Conservation (phyloP, 1,284 basidiomycete genomes). For the Naganishia sp. region DNA sequence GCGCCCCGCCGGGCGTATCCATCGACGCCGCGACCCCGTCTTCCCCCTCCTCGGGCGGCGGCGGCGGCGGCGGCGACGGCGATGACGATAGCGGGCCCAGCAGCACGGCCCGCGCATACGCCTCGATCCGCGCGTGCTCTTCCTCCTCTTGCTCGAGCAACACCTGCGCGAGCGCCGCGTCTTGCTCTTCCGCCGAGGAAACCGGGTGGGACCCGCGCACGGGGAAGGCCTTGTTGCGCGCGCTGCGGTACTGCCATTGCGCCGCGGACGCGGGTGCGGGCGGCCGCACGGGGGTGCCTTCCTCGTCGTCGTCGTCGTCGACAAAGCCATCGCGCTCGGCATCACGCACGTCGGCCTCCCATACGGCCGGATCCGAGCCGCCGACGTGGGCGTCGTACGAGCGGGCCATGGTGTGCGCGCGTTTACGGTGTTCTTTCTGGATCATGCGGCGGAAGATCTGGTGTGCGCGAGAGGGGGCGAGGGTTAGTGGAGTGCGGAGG, state of each 20-base stretch:
- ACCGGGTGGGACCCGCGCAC: too few species aligned
- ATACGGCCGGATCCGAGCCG: constrained; percentile 33
- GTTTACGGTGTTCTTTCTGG: constrained; percentile 23
- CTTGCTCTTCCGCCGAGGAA: not conserved
- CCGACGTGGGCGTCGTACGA: constrained; percentile 34
- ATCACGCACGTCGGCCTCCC: constrained; percentile 28
- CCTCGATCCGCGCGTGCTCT: not conserved
- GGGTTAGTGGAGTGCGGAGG: too few species aligned
- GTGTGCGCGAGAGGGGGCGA: not conserved
- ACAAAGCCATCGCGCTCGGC: constrained; percentile 13
- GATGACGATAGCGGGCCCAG: not conserved
- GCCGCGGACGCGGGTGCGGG: not conserved
- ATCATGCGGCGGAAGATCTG: constrained; percentile 35
- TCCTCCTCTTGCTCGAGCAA: constrained; percentile 15
- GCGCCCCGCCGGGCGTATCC: constrained; percentile 18
- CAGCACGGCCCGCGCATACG: not conserved
- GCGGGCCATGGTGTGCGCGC: constrained; percentile 17
- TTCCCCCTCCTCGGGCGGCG: not conserved
- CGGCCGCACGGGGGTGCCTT: not conserved
- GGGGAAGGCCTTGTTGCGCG: not conserved
- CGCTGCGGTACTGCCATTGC: constrained; percentile 26
- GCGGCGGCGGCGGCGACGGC: not conserved
- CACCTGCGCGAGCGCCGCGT: not conserved
- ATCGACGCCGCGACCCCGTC: not conserved
- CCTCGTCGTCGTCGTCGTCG: not conserved